Base-by-base conservation (phyloP, 2,329 filamentous ascomycete species). In the Laburnicola sp. region DNA sequence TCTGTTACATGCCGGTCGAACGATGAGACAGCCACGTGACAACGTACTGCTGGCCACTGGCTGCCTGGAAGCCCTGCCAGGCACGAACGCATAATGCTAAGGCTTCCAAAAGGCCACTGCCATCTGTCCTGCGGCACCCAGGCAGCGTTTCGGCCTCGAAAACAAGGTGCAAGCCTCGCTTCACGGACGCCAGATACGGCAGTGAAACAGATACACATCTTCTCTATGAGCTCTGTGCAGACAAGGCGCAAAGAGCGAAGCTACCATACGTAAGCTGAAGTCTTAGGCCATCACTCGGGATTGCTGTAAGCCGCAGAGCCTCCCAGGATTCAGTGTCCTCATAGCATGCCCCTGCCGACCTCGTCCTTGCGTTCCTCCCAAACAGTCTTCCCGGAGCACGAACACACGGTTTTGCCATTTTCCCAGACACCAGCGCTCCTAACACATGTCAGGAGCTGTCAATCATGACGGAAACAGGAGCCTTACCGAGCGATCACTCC, bases 391-490 rank as follows among this genome's bases (percentile, higher is more conserved):
- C 94, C 94, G 32, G 91, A 96, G 75, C 94, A 99, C 41, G 91
- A 96, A 73, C 94, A 99, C 4, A 99, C 93, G 39, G 89, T 96
- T 82, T 97, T 99, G 71, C 97, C 91, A 65, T 99, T 71, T 73
- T 97, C 93, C 94, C 94, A 99, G 55, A 96, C 88, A n/a, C 94
- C 94, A n/a, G 94, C 93, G 73, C 92, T 97, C 69, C 94, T 82
- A 28, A 10, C 31, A n/a, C 23, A 48, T 21, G 45, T 52, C 45
- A 52, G 50, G 16, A 47, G 3, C 36, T 51, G 42, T 28, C 41
- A 31, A 16, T 8, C 11, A 41, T n/a, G 10, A 43, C 30, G 8
- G 28, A 30, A 31, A 16, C 35, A 35, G 10, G 35, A 40, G 23
- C 11, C 45, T 45, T 45, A 52, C 50, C 50, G 41, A 27, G 94